phyloP scores from a whole-genome alignment of 345 rosid genomes.

The Cardamine resedifolia region DNA sequence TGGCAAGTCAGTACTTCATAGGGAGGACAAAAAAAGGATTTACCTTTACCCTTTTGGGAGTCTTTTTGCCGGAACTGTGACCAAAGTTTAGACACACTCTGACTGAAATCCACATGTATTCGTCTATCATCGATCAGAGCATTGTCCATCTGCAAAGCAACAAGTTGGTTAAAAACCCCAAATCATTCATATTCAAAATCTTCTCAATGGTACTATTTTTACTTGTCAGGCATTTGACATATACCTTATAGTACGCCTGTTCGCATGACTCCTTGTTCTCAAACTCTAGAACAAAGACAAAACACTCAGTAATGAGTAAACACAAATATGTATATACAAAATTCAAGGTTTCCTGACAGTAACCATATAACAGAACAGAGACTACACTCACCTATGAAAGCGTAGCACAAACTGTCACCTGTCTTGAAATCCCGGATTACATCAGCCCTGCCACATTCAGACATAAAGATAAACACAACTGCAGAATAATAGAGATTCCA shows the following conservation, averaged over 20 bases:
- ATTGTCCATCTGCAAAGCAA: slow-evolving; percentile 78
- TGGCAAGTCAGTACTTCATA: neutral
- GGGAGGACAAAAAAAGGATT: neutral
- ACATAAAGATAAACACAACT: slow-evolving; percentile 15
- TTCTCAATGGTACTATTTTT: too few species aligned
- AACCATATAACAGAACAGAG: slow-evolving; percentile 14
- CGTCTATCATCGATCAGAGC: slow-evolving; percentile 97
- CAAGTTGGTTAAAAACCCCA: slow-evolving; percentile 10
- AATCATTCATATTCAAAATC: too few species aligned
- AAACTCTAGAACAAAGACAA: slow-evolving; percentile 56
- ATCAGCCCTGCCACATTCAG: slow-evolving; percentile 68
- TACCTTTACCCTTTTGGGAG: slow-evolving; percentile 59
- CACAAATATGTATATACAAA: neutral
- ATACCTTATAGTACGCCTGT: slow-evolving; percentile 84
- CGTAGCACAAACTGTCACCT: slow-evolving; percentile 97
- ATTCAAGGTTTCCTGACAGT: neutral
- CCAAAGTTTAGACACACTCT: slow-evolving; percentile 88
- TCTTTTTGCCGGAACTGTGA: slow-evolving; percentile 62
- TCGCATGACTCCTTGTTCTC: slow-evolving; percentile 76
- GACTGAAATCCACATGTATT: slow-evolving; percentile 96
- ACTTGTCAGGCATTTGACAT: neutral
- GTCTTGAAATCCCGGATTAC: slow-evolving; percentile 90
- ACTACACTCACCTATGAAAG: slow-evolving; percentile 73
- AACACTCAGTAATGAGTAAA: slow-evolving; percentile 2
- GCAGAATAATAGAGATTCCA: neutral